phyloP scores from a whole-genome alignment of 306 rosid genomes.

The Sesbania bispinosa region DNA sequence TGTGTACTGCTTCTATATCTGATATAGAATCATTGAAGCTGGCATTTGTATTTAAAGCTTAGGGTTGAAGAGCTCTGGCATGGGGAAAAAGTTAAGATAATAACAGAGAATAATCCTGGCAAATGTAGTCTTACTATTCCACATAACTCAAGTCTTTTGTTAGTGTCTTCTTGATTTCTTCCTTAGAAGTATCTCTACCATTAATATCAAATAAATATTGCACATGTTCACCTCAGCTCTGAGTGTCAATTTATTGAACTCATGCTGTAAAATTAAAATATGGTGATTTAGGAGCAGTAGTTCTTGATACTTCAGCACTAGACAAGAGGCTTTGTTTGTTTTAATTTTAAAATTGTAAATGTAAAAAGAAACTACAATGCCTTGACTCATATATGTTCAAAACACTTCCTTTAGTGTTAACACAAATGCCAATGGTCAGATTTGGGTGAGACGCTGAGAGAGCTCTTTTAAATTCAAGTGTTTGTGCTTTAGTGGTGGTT shows the following conservation, averaged over 20 bases:
- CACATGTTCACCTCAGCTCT: background rate
- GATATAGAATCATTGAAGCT: slow-evolving; percentile 13
- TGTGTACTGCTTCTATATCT: slow-evolving; percentile 6
- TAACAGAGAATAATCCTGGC: background rate
- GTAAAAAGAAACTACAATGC: no score
- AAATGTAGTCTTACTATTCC: background rate
- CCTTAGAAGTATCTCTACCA: background rate
- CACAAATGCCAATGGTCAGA: no score
- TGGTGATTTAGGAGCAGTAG: slow-evolving; percentile 4
- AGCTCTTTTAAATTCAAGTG: no score
- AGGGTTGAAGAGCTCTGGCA: slow-evolving; percentile 14
- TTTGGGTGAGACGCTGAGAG: no score
- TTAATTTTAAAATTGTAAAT: slow-evolving; percentile 18
- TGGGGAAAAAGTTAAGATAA: background rate
- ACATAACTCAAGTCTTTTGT: background rate
- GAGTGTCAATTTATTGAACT: background rate
- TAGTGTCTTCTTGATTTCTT: slow-evolving; percentile 8
- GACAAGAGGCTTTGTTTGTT: background rate
- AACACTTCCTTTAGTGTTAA: no score
- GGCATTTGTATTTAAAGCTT: slow-evolving; percentile 22
- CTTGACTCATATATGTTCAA: no score
- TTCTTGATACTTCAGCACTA: background rate
- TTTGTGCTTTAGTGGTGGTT: no score
- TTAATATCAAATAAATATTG: background rate
- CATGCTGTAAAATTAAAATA: background rate